Evolutionary conservation across 805 yeast species (phyloP), one percentile per base, ranked within the genome.

Genomic region (Sungouiella thailandica): DNA sequence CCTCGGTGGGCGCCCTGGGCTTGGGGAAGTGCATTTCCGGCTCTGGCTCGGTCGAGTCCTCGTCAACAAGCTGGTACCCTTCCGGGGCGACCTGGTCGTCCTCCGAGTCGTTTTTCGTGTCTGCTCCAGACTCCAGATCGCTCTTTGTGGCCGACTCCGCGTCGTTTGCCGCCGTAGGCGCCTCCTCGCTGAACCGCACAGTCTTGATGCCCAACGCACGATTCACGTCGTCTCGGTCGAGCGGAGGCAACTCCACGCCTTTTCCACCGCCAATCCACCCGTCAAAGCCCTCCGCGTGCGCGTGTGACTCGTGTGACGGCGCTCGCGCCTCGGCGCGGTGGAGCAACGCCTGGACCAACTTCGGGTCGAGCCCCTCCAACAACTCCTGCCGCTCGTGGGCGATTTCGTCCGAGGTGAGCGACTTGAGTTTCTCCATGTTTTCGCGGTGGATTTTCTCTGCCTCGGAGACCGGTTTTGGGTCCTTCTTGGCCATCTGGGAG

Each of bases 371-470:
- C 0, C 71, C 65, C n/a, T 68, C 68, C 33, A 85, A 43, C 23
- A 89, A 57, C 47, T 86, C 95, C 41, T 74, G 72, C 42, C 76
- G 70, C 44, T 85, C 90, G 29, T 64, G 57, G 22, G 69, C 63
- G 23, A 85, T 71, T 49, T 88, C 87, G 12, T 74, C 80, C 2
- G 66, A 69, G 2, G 80, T 63, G 89, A 88, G 80, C 10, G 59
- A 54, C 23, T 76, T 62, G 35, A 89, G 53, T 25, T 69, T 65
- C 24, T 77, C 74, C 40, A 83, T 55, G 55, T 87, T 89, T 50
- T 88, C 95, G 36, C 72, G 53, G 53, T 86, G 90, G 15, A 88
- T 85, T 50, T 75, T 71, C 43, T 83, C 89, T 0, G 82, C 75
- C 46, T 84, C 94, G 0, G 80, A 60, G 30, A 72, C 39, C 11